Evolutionary conservation across 202 grass and related monocot genomes (phyloP), one percentile per base, ranked within the genome.

Genomic region (Cymbopogon flexuosus): DNA sequence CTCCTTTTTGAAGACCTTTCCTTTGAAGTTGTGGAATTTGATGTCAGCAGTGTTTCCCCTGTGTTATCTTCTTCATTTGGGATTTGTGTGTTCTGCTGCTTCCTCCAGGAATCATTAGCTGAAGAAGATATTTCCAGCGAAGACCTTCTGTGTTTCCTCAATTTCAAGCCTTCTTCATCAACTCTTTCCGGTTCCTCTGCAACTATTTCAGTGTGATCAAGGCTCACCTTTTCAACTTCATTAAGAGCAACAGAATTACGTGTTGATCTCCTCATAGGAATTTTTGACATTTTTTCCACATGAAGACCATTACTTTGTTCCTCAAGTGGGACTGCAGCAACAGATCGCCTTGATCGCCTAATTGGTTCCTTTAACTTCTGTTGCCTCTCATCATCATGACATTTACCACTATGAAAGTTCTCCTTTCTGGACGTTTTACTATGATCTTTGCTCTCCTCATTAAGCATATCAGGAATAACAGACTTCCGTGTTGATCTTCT

Each of bases 1-100:
- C 80, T 72, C 65, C 64, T 80, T 75, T 87, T 90, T 76, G 80
- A 61, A 56, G 51, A 27, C 37, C 62, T 65, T 27, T 27, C 27
- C 27, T 27, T 27, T 27, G 27, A 27, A 27, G 27, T 27, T 27
- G 27, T 27, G 27, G 27, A 27, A 27, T 27, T 27, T 27, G 27
- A 27, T 27, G 27, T 2, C 27, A 27, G 27, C 27, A 1, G 27
- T 27, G 27, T 27, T 71, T 63, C 33, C 21, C 60, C 65, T 45
- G 33, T 40, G 13, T 23, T 64, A n/a, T 22, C 51, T 21, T 23
- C 47, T 70, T 52, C 58, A 42, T 16, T 49, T 36, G 54, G 34
- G 39, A 62, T 83, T 15, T 57, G 60, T 14, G 23, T 6, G 1
- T 41, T 58, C 46, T 75, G 60, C 10, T 83, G 61, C 19, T 41